phyloP scores from a whole-genome alignment of 2,329 filamentous ascomycete species.

The Herpotrichia juniperi region DNA sequence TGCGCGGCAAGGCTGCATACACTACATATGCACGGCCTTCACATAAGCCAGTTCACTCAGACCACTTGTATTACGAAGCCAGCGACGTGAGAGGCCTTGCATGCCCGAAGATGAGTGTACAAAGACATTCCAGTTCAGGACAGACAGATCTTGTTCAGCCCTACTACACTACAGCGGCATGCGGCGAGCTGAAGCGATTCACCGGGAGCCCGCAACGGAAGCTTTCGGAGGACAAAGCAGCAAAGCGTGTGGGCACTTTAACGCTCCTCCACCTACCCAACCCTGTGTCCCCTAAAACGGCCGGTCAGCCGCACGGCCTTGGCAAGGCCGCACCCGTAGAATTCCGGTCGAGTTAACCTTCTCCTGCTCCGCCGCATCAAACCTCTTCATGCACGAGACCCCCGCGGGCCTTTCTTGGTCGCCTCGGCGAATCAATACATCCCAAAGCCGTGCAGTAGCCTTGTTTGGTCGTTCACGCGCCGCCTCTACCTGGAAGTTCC shows the following conservation, averaged over 20 bases:
- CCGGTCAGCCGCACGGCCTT: neutral
- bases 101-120: too few relatives aligned
- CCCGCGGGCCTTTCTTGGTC: slow-evolving; percentile 10
- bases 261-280: neutral
- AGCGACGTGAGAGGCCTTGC: too few relatives aligned
- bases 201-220: neutral
- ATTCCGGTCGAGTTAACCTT: slow-evolving; percentile 8
- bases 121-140: too few relatives aligned
- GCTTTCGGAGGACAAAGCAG: neutral
- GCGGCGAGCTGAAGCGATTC: neutral
- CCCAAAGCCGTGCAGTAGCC: slow-evolving; percentile 3
- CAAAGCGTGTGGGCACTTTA: slow-evolving; percentile 2
- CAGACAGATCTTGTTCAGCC: too few relatives aligned
- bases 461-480: slow-evolving; percentile 2
- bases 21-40: too few relatives aligned
- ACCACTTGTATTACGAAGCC: too few relatives aligned
- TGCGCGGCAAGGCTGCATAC: too few relatives aligned
- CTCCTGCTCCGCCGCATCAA: slow-evolving; percentile 11
- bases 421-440: slow-evolving; percentile 10
- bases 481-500: neutral
- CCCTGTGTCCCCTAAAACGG: neutral
- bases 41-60: too few relatives aligned
- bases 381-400: slow-evolving; percentile 19
- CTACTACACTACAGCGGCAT: too few relatives aligned
- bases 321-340: neutral